These are phyloP conservation scores for Alternaria novae-zelandiae DNA, from an alignment of 2,329 filamentous ascomycete species.

Conservation along the genomic window DNA sequence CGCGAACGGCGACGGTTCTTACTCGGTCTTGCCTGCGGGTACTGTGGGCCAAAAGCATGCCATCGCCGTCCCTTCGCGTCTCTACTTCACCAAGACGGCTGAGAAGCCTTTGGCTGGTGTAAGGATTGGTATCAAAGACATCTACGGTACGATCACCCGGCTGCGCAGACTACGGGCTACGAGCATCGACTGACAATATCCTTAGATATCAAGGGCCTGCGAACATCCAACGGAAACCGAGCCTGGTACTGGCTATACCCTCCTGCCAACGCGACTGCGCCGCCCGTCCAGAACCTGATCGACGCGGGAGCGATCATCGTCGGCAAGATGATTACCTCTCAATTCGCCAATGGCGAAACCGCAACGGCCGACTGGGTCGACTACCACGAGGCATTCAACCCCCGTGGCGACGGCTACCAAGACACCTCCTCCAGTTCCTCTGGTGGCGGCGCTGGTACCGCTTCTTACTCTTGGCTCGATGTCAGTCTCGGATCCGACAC, in stretches of 20 bases:
- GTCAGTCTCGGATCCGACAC: slow-evolving; percentile 59
- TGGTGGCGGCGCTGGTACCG: slow-evolving; percentile 54
- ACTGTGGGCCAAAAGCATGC: slow-evolving; percentile 49
- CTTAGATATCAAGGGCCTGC: slow-evolving; percentile 60
- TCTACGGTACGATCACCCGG: slow-evolving; percentile 57
- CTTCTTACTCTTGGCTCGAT: slow-evolving; percentile 58
- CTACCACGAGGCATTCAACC: slow-evolving; percentile 54
- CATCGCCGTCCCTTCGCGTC: slow-evolving; percentile 62
- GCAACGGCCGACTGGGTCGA: slow-evolving; percentile 61
- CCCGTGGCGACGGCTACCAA: slow-evolving; percentile 54
- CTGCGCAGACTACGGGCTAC: no score
- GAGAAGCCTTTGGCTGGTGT: slow-evolving; percentile 65
- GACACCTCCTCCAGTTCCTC: slow-evolving; percentile 57
- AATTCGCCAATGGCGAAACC: slow-evolving; percentile 54
- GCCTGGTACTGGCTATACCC: slow-evolving; percentile 64
- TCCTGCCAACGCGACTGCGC: slow-evolving; percentile 54
- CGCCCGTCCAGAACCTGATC: slow-evolving; percentile 62
- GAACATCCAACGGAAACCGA: slow-evolving; percentile 63
- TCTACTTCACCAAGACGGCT: slow-evolving; percentile 55
- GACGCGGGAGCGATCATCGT: slow-evolving; percentile 63
- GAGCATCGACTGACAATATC: slow-evolving; percentile 56
- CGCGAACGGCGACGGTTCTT: slow-evolving; percentile 48
- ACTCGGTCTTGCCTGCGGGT: slow-evolving; percentile 50
- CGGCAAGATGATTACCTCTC: slow-evolving; percentile 55
- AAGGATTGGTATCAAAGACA: slow-evolving; percentile 69